Percentiles rank a stretch among this genome's conserved stretches.
Evolutionary conservation across 257 asterid species (phyloP).

Genomic region (Lavandula angustifolia): DNA sequence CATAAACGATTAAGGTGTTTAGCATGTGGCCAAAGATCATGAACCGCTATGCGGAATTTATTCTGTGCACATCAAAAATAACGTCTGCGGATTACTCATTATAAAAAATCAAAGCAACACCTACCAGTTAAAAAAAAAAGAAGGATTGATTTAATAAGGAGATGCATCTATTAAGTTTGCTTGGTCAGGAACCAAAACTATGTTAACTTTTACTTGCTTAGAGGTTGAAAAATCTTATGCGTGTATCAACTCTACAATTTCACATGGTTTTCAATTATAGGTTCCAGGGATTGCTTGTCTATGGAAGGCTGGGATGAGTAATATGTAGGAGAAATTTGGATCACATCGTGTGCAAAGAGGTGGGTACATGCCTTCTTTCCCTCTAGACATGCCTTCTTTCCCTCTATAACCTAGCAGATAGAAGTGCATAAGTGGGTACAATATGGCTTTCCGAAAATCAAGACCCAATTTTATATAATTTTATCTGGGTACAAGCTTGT

Average conservation of each 20-base stretch:
- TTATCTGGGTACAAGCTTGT: too few species aligned
- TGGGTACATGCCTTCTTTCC: slow-evolving; percentile 29
- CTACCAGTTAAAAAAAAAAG: too few species aligned
- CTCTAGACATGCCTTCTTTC: background rate
- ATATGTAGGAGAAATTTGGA: slow-evolving; percentile 80
- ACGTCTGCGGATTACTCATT: too few species aligned
- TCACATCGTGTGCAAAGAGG: slow-evolving; percentile 76
- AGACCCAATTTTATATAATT: too few species aligned
- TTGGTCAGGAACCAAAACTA: slow-evolving; percentile 18
- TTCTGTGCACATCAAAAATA: too few species aligned
- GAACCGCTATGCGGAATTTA: too few species aligned
- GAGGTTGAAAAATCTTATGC: background rate
- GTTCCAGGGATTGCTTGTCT: slow-evolving; percentile 92
- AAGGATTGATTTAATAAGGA: background rate
- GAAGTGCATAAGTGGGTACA: too few species aligned
- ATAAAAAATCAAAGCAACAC: too few species aligned
- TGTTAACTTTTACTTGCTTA: background rate
- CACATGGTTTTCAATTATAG: slow-evolving; percentile 28
- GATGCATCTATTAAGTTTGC: background rate
- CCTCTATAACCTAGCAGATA: too few species aligned
- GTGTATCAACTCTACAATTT: background rate
- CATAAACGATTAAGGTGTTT: too few species aligned
- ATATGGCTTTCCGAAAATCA: too few species aligned
- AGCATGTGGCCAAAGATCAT: too few species aligned
- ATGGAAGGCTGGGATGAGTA: slow-evolving; percentile 93